These are phyloP conservation scores for Pontederia paniculata DNA, from an alignment of 176 grass and related monocot species.

Conservation along the genomic window DNA sequence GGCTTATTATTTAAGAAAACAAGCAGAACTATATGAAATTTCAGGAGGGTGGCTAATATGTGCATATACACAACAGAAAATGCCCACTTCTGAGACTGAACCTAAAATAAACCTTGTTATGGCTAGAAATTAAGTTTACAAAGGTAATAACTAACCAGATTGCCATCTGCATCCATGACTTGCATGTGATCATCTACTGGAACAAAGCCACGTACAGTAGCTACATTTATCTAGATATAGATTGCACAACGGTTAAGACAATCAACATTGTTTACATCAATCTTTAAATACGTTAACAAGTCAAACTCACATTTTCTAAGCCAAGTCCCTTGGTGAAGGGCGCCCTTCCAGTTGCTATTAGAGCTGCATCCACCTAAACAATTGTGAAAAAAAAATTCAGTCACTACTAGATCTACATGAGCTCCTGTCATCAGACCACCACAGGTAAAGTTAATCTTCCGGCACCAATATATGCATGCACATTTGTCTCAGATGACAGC, in stretches of 20 bases:
- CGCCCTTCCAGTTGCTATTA: conserved; percentile 95
- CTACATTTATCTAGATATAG: conserved; percentile 59
- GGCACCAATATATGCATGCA: too few species aligned
- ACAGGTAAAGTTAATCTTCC: too few species aligned
- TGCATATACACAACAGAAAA: too few species aligned
- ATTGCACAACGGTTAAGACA: conserved; percentile 5
- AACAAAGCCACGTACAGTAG: conserved; percentile 82
- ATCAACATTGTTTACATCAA: conserved; percentile 14
- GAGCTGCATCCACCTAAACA: conserved; percentile 73
- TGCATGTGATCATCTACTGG: conserved; percentile 91
- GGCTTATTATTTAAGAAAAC: background rate
- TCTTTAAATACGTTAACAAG: conserved; percentile 6
- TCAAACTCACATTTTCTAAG: conserved; percentile 79
- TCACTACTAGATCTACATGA: too few species aligned
- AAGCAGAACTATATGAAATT: too few species aligned
- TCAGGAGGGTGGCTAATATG: too few species aligned
- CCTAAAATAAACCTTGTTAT: too few species aligned
- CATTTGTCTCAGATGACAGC: too few species aligned
- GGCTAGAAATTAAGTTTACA: background rate
- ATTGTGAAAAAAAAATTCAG: too few species aligned
- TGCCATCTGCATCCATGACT: conserved; percentile 69
- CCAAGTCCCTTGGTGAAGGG: conserved; percentile 94
- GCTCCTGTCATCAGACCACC: too few species aligned
- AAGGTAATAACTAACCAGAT: conserved; percentile 40
- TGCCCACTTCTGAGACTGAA: too few species aligned